Conservation (phyloP, 305 asterid genomes). For the Caryopteris hybrid region DNA sequence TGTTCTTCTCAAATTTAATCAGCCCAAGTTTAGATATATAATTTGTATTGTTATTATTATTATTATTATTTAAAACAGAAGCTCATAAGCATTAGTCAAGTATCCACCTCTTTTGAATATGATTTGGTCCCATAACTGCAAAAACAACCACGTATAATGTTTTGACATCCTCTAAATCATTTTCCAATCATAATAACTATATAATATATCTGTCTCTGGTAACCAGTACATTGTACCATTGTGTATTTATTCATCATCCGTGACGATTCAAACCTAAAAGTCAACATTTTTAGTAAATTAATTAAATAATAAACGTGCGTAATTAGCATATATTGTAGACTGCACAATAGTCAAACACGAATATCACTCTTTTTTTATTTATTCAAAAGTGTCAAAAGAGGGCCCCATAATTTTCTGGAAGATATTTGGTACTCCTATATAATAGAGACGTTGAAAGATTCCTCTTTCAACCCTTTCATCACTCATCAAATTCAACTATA, state of each 20-base stretch:
- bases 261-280: constrained; percentile 10
- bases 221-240: constrained; percentile 4
- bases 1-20: too few relatives aligned
- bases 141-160: too few relatives aligned
- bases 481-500: too few relatives aligned
- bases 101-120: background rate
- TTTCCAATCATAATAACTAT: background rate
- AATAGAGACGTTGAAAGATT: too few relatives aligned
- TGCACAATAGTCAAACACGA: constrained; percentile 10
- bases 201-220: background rate
- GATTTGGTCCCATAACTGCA: background rate
- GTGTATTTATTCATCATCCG: constrained; percentile 6
- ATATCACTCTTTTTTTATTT: background rate
- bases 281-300: background rate
- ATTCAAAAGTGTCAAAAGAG: too few relatives aligned
- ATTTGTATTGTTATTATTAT: too few relatives aligned
- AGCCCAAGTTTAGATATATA: too few relatives aligned
- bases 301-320: constrained; percentile 12
- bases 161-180: background rate
- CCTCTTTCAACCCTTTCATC: too few relatives aligned
- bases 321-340: background rate
- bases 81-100: background rate
- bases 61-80: too few relatives aligned
- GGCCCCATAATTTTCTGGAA: too few relatives aligned
- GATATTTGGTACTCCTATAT: too few relatives aligned